These are phyloP conservation scores for Alloascoidea hylecoeti DNA, from an alignment of 805 yeast genomes.

Conservation along the genomic window DNA sequence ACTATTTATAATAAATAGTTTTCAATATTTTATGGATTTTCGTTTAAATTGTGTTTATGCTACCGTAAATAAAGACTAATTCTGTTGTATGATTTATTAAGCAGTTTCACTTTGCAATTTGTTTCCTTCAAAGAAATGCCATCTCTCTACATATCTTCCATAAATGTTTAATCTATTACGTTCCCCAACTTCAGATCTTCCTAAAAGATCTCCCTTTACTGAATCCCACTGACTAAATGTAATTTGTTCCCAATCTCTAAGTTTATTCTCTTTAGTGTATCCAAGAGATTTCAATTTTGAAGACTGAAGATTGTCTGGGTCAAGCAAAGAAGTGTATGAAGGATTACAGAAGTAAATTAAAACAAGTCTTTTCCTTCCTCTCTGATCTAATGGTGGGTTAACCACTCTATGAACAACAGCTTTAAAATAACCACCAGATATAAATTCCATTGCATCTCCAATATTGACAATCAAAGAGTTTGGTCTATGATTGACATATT, in stretches of 20 bases:
- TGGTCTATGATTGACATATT: conserved; percentile 21
- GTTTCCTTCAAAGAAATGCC: too few species aligned
- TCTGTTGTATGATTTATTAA: too few species aligned
- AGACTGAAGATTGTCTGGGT: conserved; percentile 25
- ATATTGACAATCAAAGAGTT: conserved; percentile 24
- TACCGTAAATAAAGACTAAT: too few species aligned
- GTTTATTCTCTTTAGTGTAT: conserved; percentile 13
- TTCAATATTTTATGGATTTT: too few species aligned
- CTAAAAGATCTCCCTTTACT: conserved; percentile 30
- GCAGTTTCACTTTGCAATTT: too few species aligned
- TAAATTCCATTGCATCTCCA: conserved; percentile 26
- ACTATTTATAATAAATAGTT: too few species aligned
- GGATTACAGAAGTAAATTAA: conserved; percentile 30
- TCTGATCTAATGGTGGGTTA: conserved; percentile 30
- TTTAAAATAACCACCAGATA: conserved; percentile 31
- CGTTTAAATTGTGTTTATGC: too few species aligned
- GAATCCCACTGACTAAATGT: conserved; percentile 28
- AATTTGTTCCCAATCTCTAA: conserved; percentile 21
- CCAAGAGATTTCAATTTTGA: conserved; percentile 22
- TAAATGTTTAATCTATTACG: conserved; percentile 22
- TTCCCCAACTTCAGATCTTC: conserved; percentile 23
- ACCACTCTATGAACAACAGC: conserved; percentile 31
- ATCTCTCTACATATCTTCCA: conserved; percentile 27
- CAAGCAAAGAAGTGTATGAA: conserved; percentile 19
- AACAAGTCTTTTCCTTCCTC: conserved; percentile 20